phyloP scores from a whole-genome alignment of 2,329 filamentous ascomycete species.

The Claviceps cyperi region DNA sequence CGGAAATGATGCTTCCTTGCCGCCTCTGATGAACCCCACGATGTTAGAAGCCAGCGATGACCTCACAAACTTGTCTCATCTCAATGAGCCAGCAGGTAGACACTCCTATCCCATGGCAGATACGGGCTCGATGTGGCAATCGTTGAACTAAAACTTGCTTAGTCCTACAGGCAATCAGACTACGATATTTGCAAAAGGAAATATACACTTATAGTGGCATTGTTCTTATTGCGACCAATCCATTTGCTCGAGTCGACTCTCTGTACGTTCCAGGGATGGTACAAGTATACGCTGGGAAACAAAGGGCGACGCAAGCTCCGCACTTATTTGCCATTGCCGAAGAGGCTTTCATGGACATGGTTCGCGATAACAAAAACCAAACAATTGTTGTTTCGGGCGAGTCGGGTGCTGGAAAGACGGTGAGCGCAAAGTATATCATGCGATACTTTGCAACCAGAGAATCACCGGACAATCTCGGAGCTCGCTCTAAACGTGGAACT shows the following conservation, averaged over 20 bases:
- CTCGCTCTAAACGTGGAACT: slow-evolving; percentile 58
- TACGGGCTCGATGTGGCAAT: background rate
- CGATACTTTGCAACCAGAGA: slow-evolving; percentile 97
- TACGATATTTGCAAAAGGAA: slow-evolving; percentile 95
- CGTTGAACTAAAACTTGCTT: slow-evolving; percentile 8
- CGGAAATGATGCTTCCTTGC: slow-evolving; percentile 63
- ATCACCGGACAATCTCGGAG: slow-evolving; percentile 73
- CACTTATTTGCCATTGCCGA: slow-evolving; percentile 98
- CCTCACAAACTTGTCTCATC: slow-evolving; percentile 88
- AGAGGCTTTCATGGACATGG: slow-evolving; percentile 98
- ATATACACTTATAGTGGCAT: slow-evolving; percentile 99
- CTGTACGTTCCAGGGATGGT: slow-evolving; percentile 98
- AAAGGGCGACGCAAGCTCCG: slow-evolving; percentile 88
- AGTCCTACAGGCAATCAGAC: slow-evolving; percentile 94
- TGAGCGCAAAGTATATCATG: slow-evolving; percentile 99
- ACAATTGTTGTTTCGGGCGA: slow-evolving; percentile 98
- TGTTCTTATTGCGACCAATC: slow-evolving; percentile 95
- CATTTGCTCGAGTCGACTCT: slow-evolving; percentile 92
- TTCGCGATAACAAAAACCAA: slow-evolving; percentile 90
- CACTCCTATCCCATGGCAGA: background rate
- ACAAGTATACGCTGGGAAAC: slow-evolving; percentile 96
- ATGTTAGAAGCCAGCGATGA: slow-evolving; percentile 99
- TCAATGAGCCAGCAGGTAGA: slow-evolving; percentile 93
- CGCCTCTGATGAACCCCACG: slow-evolving; percentile 92
- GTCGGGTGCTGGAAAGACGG: slow-evolving; percentile 96